Evolutionary conservation across 2,329 filamentous ascomycete species (phyloP).

Genomic region (Aspergillus costaricaensis): DNA sequence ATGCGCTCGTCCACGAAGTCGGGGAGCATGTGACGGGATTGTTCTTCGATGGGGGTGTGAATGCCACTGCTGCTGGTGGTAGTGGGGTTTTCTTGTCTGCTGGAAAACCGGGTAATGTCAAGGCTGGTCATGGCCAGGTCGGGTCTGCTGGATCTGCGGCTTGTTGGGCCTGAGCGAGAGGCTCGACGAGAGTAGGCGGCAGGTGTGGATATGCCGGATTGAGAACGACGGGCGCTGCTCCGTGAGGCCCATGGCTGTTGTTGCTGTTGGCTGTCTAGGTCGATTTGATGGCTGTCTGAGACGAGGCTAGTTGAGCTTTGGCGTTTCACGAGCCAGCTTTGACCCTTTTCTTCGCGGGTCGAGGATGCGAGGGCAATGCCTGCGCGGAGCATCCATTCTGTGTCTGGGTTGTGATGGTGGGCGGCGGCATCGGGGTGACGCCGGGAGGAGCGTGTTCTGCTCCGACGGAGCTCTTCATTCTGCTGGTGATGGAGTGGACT

Average conservation of each 20-base stretch:
- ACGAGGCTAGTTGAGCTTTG: constrained; percentile 59
- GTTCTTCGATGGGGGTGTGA: constrained; percentile 2
- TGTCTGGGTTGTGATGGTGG: constrained; percentile 33
- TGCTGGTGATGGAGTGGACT: constrained; percentile 31
- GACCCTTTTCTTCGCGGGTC: constrained; percentile 62
- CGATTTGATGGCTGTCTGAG: constrained; percentile 38
- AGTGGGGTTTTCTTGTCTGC: neutral
- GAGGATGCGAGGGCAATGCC: constrained; percentile 59
- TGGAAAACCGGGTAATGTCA: constrained; percentile 13
- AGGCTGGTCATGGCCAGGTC: constrained; percentile 22
- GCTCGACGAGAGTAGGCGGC: constrained; percentile 31
- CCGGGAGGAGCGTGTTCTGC: constrained; percentile 5
- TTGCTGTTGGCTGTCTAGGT: constrained; percentile 21
- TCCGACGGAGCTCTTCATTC: neutral
- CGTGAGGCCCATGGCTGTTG: constrained; percentile 20
- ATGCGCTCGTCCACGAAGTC: constrained; percentile 54
- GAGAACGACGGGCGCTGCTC: constrained; percentile 28
- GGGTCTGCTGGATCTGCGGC: constrained; percentile 33
- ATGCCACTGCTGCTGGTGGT: neutral
- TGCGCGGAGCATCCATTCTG: constrained; percentile 63
- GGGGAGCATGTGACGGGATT: constrained; percentile 34
- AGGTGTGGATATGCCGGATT: constrained; percentile 42
- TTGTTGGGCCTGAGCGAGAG: constrained; percentile 36
- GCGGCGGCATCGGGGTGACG: constrained; percentile 8
- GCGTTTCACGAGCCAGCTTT: constrained; percentile 60